Conservation (phyloP, 2,329 filamentous ascomycete species). For the Tolypocladium guangdongense region DNA sequence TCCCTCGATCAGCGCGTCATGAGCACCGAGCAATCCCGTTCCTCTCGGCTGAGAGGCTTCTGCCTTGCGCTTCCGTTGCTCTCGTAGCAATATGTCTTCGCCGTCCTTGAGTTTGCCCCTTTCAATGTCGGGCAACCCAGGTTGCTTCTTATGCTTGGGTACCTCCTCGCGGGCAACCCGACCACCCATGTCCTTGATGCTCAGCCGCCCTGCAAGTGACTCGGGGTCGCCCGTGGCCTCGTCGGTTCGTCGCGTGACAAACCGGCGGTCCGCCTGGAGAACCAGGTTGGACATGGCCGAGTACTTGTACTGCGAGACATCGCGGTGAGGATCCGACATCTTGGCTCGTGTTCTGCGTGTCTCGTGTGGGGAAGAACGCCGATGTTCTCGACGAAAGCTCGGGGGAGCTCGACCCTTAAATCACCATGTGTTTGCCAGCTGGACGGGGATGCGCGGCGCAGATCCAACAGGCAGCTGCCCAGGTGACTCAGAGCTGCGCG, state of each 20-base stretch:
- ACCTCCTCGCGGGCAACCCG: slow-evolving; percentile 69
- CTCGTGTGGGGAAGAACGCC: slow-evolving; percentile 17
- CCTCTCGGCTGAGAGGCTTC: slow-evolving; percentile 57
- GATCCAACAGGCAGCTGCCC: slow-evolving; percentile 7
- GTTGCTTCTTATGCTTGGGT: slow-evolving; percentile 69
- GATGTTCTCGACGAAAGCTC: slow-evolving; percentile 27
- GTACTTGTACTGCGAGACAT: slow-evolving; percentile 98
- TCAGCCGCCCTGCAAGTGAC: slow-evolving; percentile 88
- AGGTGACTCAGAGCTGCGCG: slow-evolving; percentile 10
- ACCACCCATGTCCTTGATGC: slow-evolving; percentile 88
- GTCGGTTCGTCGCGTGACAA: slow-evolving; percentile 83
- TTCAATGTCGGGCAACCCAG: slow-evolving; percentile 58
- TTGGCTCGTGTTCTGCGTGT: slow-evolving; percentile 23
- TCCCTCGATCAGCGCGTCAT: slow-evolving; percentile 81
- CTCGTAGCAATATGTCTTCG: slow-evolving; percentile 69
- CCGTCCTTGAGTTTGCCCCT: slow-evolving; percentile 69
- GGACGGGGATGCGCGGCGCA: slow-evolving; percentile 6
- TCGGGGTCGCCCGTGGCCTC: slow-evolving; percentile 96
- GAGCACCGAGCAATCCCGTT: slow-evolving; percentile 70
- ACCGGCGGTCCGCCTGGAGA: slow-evolving; percentile 96
- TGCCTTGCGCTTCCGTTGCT: slow-evolving; percentile 79
- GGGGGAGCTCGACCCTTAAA: slow-evolving; percentile 19
- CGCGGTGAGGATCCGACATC: slow-evolving; percentile 66
- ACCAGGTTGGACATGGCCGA: slow-evolving; percentile 99
- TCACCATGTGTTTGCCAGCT: slow-evolving; percentile 21